A percentile compares a stretch with the other conserved stretches of the same genome.
Conservation (phyloP, 2,329 filamentous ascomycete species). For the Trichothecium roseum region DNA sequence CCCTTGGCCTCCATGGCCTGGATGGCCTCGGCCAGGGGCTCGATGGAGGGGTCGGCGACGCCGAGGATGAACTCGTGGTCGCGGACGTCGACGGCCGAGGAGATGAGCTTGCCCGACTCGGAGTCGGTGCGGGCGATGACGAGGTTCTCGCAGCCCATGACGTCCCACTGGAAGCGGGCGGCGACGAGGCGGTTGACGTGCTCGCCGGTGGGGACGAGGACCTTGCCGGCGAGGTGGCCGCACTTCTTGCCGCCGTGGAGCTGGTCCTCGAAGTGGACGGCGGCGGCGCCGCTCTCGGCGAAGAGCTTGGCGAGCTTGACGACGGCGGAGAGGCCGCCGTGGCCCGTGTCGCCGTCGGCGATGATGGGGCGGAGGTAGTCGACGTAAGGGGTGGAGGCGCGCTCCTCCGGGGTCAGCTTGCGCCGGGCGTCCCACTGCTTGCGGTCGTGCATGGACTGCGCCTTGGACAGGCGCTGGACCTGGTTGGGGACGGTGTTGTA, state of each 20-base stretch:
- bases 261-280: constrained; percentile 96
- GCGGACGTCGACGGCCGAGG: constrained; percentile 81
- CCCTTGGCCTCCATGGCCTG: constrained; percentile 82
- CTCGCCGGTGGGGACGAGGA: constrained; percentile 84
- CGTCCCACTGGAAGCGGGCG: constrained; percentile 92
- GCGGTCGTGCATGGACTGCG: constrained; percentile 91
- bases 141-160: constrained; percentile 93
- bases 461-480: constrained; percentile 91
- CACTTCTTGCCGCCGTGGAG: constrained; percentile 98
- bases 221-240: constrained; percentile 91
- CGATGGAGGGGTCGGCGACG: constrained; percentile 60
- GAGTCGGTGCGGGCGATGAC: constrained; percentile 93
- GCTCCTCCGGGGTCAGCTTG: constrained; percentile 64
- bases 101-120: constrained; percentile 83
- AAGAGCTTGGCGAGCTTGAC: constrained; percentile 96
- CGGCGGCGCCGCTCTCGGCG: constrained; percentile 91
- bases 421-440: constrained; percentile 85
- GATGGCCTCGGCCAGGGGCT: constrained; percentile 77
- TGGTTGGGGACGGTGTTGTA: constrained; percentile 99
- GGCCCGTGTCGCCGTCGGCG: constrained; percentile 91
- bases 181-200: constrained; percentile 94
- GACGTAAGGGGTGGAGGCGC: constrained; percentile 66
- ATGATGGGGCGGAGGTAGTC: constrained; percentile 94
- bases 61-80: constrained; percentile 97
- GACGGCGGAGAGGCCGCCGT: constrained; percentile 85